Base-by-base conservation (phyloP, 441 rosid species). In the Viola pubescens region DNA sequence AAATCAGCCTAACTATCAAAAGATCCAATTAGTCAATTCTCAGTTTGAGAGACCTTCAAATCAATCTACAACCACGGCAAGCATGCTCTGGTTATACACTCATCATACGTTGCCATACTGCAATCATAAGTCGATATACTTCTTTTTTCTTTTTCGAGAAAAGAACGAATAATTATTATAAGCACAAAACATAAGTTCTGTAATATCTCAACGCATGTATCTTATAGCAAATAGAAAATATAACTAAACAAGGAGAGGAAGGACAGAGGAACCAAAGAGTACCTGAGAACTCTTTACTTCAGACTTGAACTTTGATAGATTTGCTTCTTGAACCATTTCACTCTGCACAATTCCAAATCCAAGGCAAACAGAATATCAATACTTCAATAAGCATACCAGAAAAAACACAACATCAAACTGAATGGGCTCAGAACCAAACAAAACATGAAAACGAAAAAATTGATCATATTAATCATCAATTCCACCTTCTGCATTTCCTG, bases 211-310 rank as follows among this genome's bases (percentile, higher is more conserved):
- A n/a, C 26, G 0, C 26, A 19, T 19, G 26, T 19, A 19, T 19
- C 26, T 19, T 19, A 19, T 19, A 19, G 26, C 26, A 19, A 19
- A 19, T 19, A 19, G 26, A 19, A 19, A 19, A 1, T 19, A 19
- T 19, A 19, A 19, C 26, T 19, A 19, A 19, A 19, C 26, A 19
- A 19, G 26, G 26, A 19, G 26, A 19, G 26, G 26, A 19, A 19
- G 26, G 26, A 19, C 26, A 19, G 26, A 19, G 26, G 0, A 19
- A 19, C 26, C 34, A 14, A 53, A 44, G 3, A 47, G 55, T 78
- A 89, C 97, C 95, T 87, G 94, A 9, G 89, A 91, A 68, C 95
- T 85, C 61, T 81, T 66, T 4, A 89, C 84, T 80, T 92, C 84
- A 49, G 95, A 89, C 67, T 87, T 82, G 64, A 92, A 92, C 61